Evolutionary conservation across 371 early-diverging fungal species (phyloP), one percentile per base, ranked within the genome.

Genomic region (Zopfochytrium polystomum): DNA sequence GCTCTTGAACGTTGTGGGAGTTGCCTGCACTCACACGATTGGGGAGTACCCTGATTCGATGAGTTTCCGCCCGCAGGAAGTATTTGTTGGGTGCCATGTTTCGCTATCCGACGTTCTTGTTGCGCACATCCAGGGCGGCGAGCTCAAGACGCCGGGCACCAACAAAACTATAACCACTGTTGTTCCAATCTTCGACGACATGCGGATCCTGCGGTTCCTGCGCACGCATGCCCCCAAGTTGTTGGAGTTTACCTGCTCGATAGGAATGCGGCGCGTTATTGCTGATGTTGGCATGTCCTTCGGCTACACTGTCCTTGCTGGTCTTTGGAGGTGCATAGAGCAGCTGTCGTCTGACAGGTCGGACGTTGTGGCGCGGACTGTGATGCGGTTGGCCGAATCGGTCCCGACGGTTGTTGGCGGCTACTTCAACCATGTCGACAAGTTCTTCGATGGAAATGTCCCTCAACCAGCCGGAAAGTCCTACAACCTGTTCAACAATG

Each of bases 261-360:
- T 69, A 20, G 69, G 69, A 13, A 69, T 69, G 69, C 56, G 69
- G 22, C 60, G 60, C 15, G 20, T 69, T 25, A 52, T 69, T 33
- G 58, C 52, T 31, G 65, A 65, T 18, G 62, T 69, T 5, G 61
- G 61, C 4, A 65, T 58, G 58, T 61, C 69, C 6, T 48, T 52
- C 47, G 69, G 60, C 15, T 69, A 60, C 42, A 55, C 66, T 0
- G n/a, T 60, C 9, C 23, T 61, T 15, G 56, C 42, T 0, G 61
- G 61, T 3, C 51, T 62, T 27, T 62, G 56, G 55, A 61, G 52
- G 42, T n/a, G 61, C 32, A 30, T 65, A 48, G 56, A 69, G 47
- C 25, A 48, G 30, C 26, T 52, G 13, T 18, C 18, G 3, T 35
- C 35, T 0, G 51, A 64, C 15, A 46, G 29, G 15, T 47, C 49